Conservation (phyloP, 2,329 filamentous ascomycete genomes). For the Nemania sp. region DNA sequence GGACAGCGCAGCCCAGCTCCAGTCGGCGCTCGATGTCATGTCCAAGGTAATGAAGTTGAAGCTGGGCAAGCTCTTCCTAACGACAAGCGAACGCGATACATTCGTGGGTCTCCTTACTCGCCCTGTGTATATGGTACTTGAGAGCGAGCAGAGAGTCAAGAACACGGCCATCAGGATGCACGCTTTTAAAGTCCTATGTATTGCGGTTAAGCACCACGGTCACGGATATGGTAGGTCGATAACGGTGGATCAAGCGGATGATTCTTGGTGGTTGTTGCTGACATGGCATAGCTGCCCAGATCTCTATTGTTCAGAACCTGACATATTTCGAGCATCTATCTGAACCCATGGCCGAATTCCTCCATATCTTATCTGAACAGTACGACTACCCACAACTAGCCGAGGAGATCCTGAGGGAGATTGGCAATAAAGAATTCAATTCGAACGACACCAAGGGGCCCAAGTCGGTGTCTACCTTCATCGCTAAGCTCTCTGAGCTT, state of each 20-base stretch:
- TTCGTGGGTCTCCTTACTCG: conserved; percentile 93
- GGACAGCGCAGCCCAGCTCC: conserved; percentile 90
- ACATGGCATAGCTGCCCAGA: conserved; percentile 80
- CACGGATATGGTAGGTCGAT: conserved; percentile 84
- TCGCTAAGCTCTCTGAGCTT: conserved; percentile 92
- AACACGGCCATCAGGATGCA: conserved; percentile 92
- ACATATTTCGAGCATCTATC: conserved; percentile 99
- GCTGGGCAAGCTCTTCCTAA: conserved; percentile 91
- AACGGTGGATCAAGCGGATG: not conserved
- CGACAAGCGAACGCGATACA: conserved; percentile 94
- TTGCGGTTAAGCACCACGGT: conserved; percentile 96
- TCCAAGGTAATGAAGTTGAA: conserved; percentile 95
- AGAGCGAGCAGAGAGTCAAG: conserved; percentile 94
- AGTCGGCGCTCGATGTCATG: conserved; percentile 91
- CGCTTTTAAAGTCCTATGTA: conserved; percentile 95
- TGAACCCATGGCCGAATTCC: conserved; percentile 97
- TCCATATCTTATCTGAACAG: conserved; percentile 95
- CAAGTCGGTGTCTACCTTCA: conserved; percentile 94
- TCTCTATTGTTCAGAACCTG: conserved; percentile 95
- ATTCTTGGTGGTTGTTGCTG: conserved; percentile 2
- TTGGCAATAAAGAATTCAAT: conserved; percentile 98
- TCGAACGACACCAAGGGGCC: conserved; percentile 95
- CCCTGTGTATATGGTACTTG: conserved; percentile 91
- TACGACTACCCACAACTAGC: conserved; percentile 97
- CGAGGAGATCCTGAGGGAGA: conserved; percentile 91